Base-by-base conservation (phyloP, 345 rosid genomes). In the Camelina neglecta region DNA sequence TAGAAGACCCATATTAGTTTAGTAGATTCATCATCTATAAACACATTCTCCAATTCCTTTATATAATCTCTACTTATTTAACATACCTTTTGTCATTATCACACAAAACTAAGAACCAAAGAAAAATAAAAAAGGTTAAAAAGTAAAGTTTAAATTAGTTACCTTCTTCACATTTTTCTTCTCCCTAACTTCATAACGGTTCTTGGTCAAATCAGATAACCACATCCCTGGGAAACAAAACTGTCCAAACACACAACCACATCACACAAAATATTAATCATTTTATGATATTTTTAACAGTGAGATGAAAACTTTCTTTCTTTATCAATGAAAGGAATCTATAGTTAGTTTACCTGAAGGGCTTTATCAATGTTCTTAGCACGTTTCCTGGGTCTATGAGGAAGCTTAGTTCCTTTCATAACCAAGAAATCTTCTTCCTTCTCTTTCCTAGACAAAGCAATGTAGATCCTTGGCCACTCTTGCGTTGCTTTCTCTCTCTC, bases 171-270 rank as follows among this genome's bases (percentile, higher is more conserved):
- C 89, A 75, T 83, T 74, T 73, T 88, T 88, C 93, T 86, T 88
- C 86, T 88, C 93, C 71, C 89, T 81, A 73, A 88, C 93, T 56
- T 88, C 93, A 66, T 88, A 88, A 68, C 93, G 79, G 72, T 80
- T 81, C 86, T 84, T 88, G 24, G 90, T 81, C 79, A 88, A 83
- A 72, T 86, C 89, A 35, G 93, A 71, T 7, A 88, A 75, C 87
- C 87, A 88, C 90, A 88, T 83, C 83, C 93, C 93, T 65, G 93
- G 93, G 71, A 81, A 88, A 79, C 93, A 85, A 80, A 76, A 86
- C 93, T 88, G 85, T 84, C 80, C 81, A 59, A 31, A 51, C 61
- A 69, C 9, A 62, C 8, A 33, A 31, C 48, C 65, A 62, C 47
- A 60, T 21, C 61, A 69, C 9, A 62, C 15, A 54, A 53, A 35